Conservation (phyloP, 495 filamentous ascomycete genomes). For the Niebla homalea region DNA sequence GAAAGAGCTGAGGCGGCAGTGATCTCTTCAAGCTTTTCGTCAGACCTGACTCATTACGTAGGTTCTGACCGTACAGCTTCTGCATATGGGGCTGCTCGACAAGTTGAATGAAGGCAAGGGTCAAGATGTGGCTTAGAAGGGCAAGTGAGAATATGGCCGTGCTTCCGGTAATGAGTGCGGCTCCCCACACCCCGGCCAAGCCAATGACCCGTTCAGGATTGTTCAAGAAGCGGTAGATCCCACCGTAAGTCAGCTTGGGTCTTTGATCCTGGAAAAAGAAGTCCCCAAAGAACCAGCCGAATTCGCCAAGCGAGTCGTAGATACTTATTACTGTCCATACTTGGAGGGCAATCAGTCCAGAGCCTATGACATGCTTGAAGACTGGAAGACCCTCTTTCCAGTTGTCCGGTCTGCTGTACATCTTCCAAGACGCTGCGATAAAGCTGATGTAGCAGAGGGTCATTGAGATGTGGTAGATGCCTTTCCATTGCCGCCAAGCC, state of each 20-base stretch:
- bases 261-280: constrained; percentile 89
- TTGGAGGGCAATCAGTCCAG: constrained; percentile 70
- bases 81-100: constrained; percentile 98
- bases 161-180: constrained; percentile 84
- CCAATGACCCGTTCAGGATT: constrained; percentile 92
- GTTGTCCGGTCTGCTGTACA: constrained; percentile 74
- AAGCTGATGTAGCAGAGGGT: constrained; percentile 79
- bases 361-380: constrained; percentile 74
- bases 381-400: constrained; percentile 75
- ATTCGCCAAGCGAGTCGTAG: constrained; percentile 92
- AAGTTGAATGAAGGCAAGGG: constrained; percentile 77
- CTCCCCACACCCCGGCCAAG: constrained; percentile 90
- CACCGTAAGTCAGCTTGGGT: constrained; percentile 82
- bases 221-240: constrained; percentile 95
- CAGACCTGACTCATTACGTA: constrained; percentile 79
- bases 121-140: constrained; percentile 69
- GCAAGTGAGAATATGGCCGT: constrained; percentile 71
- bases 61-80: constrained; percentile 77
- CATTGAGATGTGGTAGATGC: constrained; percentile 85
- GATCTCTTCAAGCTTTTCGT: constrained; percentile 80
- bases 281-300: constrained; percentile 98
- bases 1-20: constrained; percentile 63
- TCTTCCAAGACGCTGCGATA: constrained; percentile 86
- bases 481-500: constrained; percentile 97
- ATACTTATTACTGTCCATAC: constrained; percentile 89